Percentiles rank a stretch among this genome's conserved stretches.
Conservation (phyloP, 139 green algal species). For the Desmodesmus armatus region DNA sequence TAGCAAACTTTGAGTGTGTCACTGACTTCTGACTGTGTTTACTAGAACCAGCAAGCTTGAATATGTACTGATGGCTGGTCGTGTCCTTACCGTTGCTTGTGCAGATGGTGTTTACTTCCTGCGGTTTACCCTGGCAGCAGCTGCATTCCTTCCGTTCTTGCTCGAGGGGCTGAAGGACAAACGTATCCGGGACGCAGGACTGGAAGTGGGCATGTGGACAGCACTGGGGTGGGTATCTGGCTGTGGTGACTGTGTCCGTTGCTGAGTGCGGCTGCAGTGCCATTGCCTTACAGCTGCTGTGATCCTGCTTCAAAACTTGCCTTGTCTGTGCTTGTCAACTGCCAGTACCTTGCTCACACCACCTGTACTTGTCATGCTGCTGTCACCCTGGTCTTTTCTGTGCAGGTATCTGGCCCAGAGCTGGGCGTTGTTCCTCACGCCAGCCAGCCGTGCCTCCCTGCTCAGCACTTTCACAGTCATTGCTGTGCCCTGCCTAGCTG, state of each 20-base stretch:
- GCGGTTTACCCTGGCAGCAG: conserved; percentile 51
- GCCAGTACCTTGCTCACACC: background rate
- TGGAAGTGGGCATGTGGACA: conserved; percentile 53
- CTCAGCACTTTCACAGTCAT: conserved; percentile 89
- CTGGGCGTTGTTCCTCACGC: conserved; percentile 71
- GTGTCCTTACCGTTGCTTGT: too few species aligned
- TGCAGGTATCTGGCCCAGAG: conserved; percentile 76
- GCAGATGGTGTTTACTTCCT: conserved; percentile 49
- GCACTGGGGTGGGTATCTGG: too few species aligned
- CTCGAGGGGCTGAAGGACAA: background rate
- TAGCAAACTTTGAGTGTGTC: too few species aligned
- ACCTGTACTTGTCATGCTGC: background rate
- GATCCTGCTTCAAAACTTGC: background rate
- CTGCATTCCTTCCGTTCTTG: conserved; percentile 51
- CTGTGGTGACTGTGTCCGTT: background rate
- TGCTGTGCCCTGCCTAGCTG: conserved; percentile 82
- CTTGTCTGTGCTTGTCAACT: background rate
- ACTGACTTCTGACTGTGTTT: too few species aligned
- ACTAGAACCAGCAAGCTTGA: background rate
- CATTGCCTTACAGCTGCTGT: background rate
- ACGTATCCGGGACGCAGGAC: conserved; percentile 34
- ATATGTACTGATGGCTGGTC: background rate
- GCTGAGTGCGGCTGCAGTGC: background rate
- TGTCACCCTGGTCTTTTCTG: too few species aligned
- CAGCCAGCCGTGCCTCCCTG: conserved; percentile 79